A percentile compares a stretch with the other conserved stretches of the same genome.
Conservation (phyloP, 2,329 filamentous ascomycete genomes). For the Pseudogymnoascus sp. region DNA sequence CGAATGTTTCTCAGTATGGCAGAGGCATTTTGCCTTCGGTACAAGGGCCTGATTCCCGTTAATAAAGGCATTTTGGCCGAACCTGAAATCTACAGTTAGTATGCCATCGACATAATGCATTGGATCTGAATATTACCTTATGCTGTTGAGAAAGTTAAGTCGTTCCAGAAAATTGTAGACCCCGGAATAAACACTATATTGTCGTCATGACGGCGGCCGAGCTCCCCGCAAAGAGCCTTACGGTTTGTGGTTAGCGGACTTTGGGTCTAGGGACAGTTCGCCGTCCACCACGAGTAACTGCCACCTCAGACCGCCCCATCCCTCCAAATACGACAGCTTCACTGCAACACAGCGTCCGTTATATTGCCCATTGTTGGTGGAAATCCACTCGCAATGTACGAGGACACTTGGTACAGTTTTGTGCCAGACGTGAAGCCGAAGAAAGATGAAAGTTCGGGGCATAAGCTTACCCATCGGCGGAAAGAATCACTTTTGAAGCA, state of each 20-base stretch:
- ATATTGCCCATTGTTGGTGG: slow-evolving; percentile 5
- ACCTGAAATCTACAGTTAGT: background rate
- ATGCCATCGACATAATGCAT: background rate
- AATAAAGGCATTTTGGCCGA: background rate
- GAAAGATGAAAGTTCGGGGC: slow-evolving; percentile 38
- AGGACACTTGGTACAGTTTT: slow-evolving; percentile 79
- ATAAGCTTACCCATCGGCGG: slow-evolving; percentile 52
- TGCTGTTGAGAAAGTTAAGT: background rate
- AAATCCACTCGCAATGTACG: slow-evolving; percentile 53
- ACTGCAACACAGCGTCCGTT: slow-evolving; percentile 1
- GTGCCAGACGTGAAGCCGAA: slow-evolving; percentile 55
- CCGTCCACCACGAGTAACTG: background rate
- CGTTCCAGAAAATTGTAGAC: background rate
- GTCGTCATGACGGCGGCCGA: slow-evolving; percentile 8
- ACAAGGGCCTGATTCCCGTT: slow-evolving; percentile 7
- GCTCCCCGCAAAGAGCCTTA: slow-evolving; percentile 7
- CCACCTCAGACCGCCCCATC: slow-evolving; percentile 7
- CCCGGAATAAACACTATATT: slow-evolving; percentile 1
- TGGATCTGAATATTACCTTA: background rate
- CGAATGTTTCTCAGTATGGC: background rate
- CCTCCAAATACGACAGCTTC: slow-evolving; percentile 1
- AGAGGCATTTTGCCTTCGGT: background rate
- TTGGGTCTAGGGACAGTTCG: slow-evolving; percentile 1
- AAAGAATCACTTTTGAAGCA: slow-evolving; percentile 65
- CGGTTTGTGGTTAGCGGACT: background rate